Conservation (phyloP, 495 filamentous ascomycete species). For the Neurospora tetrasperma region DNA sequence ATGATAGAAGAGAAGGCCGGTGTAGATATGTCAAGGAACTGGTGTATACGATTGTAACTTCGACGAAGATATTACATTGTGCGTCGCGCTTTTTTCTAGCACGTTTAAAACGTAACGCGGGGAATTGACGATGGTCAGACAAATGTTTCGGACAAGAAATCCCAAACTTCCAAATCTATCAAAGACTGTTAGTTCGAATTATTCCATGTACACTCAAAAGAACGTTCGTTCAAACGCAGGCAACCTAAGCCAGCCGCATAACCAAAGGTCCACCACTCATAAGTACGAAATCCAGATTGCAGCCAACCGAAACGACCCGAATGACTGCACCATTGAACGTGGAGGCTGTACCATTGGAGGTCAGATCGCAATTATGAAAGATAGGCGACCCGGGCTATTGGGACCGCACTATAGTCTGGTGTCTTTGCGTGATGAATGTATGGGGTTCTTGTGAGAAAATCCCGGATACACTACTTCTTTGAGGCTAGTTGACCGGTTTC, state of each 20-base stretch:
- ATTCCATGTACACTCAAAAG: neutral
- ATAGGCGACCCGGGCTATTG: neutral
- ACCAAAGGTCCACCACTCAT: neutral
- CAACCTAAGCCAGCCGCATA: neutral
- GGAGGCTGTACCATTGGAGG: neutral
- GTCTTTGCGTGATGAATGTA: neutral
- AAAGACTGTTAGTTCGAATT: neutral
- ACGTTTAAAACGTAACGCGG: neutral
- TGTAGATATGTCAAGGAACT: neutral
- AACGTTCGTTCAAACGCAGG: neutral
- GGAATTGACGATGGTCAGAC: neutral
- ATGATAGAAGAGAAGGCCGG: neutral
- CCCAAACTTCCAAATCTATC: neutral
- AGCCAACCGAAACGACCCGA: neutral
- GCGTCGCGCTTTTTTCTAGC: neutral
- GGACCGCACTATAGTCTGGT: neutral
- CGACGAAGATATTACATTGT: neutral
- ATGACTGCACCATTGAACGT: neutral
- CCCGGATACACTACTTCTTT: neutral
- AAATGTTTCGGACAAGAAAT: neutral
- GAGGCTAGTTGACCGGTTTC: neutral
- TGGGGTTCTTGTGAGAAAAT: neutral
- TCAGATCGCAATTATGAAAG: neutral
- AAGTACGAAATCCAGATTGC: neutral
- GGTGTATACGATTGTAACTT: neutral